Evolutionary conservation across 1,284 basidiomycete species (phyloP).

Genomic region (Spongiforma sp.): DNA sequence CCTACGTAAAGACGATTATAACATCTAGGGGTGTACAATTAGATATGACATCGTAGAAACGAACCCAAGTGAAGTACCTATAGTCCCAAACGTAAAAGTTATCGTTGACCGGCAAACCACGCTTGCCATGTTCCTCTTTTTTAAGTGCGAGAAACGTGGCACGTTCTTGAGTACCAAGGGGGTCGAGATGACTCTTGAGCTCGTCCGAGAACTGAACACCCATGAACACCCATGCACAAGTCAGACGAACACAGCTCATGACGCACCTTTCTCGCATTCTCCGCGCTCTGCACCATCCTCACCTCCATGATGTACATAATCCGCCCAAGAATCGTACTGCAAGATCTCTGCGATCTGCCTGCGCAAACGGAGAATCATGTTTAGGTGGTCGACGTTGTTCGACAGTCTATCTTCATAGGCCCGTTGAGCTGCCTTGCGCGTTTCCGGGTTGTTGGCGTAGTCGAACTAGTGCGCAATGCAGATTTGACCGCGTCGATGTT

Average conservation of each 20-base stretch:
- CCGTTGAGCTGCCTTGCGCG: constrained; percentile 66
- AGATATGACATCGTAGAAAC: not conserved
- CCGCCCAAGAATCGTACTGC: constrained; percentile 81
- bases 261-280: constrained; percentile 58
- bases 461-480: constrained; percentile 58
- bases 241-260: not conserved
- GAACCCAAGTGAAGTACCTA: not conserved
- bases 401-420: constrained; percentile 70
- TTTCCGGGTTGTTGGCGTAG: constrained; percentile 72
- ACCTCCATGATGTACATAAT: constrained; percentile 80
- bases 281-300: constrained; percentile 78
- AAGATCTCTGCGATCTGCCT: constrained; percentile 70
- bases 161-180: constrained; percentile 71
- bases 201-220: constrained; percentile 66
- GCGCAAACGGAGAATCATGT: constrained; percentile 69
- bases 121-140: constrained; percentile 66
- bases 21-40: constrained; percentile 42
- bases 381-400: constrained; percentile 72
- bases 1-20: constrained; percentile 76
- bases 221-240: not conserved
- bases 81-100: constrained; percentile 1
- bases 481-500: not conserved
- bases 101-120: constrained; percentile 43
- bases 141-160: constrained; percentile 73
- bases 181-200: constrained; percentile 73